phyloP scores from a whole-genome alignment of 345 rosid species.

The Iberis pinnata region DNA sequence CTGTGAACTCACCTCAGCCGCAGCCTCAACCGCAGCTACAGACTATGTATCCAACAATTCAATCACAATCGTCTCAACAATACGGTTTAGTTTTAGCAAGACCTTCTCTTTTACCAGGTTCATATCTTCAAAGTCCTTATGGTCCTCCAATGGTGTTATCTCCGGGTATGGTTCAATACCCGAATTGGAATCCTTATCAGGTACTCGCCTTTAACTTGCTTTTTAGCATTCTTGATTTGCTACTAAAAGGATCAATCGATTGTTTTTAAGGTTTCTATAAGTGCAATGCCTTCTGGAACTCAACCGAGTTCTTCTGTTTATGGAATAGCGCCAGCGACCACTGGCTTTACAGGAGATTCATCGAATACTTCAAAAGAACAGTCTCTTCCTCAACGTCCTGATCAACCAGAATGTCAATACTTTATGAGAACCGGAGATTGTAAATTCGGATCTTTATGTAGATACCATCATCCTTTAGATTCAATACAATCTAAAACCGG shows the following conservation, averaged over 20 bases:
- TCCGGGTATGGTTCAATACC: slow-evolving; percentile 60
- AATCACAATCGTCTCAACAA: slow-evolving; percentile 66
- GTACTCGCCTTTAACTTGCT: slow-evolving; percentile 28
- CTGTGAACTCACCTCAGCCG: slow-evolving; percentile 40
- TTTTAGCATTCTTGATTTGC: not conserved
- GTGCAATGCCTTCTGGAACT: slow-evolving; percentile 53
- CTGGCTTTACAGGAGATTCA: slow-evolving; percentile 49
- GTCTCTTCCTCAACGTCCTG: slow-evolving; percentile 74
- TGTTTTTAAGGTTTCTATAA: slow-evolving; percentile 46
- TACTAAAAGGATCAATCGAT: not conserved
- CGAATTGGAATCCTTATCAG: slow-evolving; percentile 71
- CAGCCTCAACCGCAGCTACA: slow-evolving; percentile 19
- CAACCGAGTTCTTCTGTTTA: slow-evolving; percentile 59
- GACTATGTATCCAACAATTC: slow-evolving; percentile 48
- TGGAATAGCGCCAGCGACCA: slow-evolving; percentile 52
- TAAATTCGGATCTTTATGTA: slow-evolving; percentile 82
- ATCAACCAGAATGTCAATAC: slow-evolving; percentile 82
- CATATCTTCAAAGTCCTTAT: slow-evolving; percentile 62
- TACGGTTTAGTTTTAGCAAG: slow-evolving; percentile 70
- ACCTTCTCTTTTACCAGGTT: slow-evolving; percentile 61
- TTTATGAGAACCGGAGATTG: slow-evolving; percentile 88
- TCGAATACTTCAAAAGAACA: slow-evolving; percentile 55
- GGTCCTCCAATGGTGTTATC: slow-evolving; percentile 61
- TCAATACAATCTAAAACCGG: slow-evolving; percentile 40
- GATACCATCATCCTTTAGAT: slow-evolving; percentile 87